Evolutionary conservation across 768 basidiomycete species (phyloP).

Genomic region (Boletus rubroflammeus): DNA sequence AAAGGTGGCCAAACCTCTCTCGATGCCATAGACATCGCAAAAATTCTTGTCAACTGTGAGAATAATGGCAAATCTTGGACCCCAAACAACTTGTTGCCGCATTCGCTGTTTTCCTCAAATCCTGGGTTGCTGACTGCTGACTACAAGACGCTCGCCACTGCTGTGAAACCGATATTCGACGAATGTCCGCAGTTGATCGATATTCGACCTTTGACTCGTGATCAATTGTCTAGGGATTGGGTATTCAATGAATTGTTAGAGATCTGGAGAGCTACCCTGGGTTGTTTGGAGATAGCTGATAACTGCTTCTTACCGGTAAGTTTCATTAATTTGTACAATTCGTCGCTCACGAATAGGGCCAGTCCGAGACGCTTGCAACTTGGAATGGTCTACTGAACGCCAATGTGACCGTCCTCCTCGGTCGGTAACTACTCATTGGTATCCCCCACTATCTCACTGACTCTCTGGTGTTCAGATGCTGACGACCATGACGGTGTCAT

Average conservation of each 20-base stretch:
- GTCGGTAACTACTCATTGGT: constrained; percentile 42
- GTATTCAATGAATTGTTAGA: constrained; percentile 50
- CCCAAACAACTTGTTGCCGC: constrained; percentile 46
- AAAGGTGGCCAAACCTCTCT: constrained; percentile 49
- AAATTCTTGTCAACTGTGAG: constrained; percentile 37
- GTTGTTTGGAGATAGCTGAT: constrained; percentile 43
- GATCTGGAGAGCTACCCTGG: constrained; percentile 50
- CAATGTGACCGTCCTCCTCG: constrained; percentile 45
- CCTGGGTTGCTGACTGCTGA: constrained; percentile 56
- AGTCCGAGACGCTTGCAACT: constrained; percentile 48
- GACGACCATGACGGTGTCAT: constrained; percentile 39
- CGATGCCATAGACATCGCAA: constrained; percentile 54
- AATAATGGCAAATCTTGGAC: constrained; percentile 41
- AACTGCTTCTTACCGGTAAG: constrained; percentile 50
- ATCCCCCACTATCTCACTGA: not conserved
- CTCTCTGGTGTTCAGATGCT: constrained; percentile 33
- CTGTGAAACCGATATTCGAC: constrained; percentile 51
- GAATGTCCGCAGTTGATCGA: constrained; percentile 52
- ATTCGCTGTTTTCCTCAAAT: constrained; percentile 50
- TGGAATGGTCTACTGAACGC: constrained; percentile 58
- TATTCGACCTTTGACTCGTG: constrained; percentile 51
- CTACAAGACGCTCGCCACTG: constrained; percentile 42
- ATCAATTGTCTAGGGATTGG: constrained; percentile 53
- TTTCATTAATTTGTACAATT: constrained; percentile 2
- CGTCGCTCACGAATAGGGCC: constrained; percentile 1